These are phyloP conservation scores for Leccinum huronense DNA, from an alignment of 1,284 basidiomycete genomes.

Conservation along the genomic window DNA sequence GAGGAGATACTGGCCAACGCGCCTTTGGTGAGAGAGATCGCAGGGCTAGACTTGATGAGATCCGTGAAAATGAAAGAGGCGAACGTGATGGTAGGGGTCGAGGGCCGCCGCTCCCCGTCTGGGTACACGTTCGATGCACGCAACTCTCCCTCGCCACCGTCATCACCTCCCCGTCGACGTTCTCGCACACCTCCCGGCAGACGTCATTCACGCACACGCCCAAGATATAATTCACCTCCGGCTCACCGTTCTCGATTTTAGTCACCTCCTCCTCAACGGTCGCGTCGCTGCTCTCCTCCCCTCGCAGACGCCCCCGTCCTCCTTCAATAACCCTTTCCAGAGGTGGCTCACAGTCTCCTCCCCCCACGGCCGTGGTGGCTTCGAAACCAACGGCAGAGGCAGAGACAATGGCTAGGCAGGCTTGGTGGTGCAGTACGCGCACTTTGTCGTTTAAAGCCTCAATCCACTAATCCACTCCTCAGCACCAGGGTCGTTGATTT, in stretches of 20 bases:
- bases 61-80: slow-evolving; percentile 54
- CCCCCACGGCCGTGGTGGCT: slow-evolving; percentile 38
- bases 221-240: too few species aligned
- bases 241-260: too few species aligned
- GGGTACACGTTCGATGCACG: too few species aligned
- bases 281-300: too few species aligned
- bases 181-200: too few species aligned
- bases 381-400: slow-evolving; percentile 41
- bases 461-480: slow-evolving; percentile 21
- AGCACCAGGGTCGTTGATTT: slow-evolving; percentile 38
- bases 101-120: slow-evolving; percentile 38
- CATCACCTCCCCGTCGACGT: too few species aligned
- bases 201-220: too few species aligned
- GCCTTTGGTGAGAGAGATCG: slow-evolving; percentile 72
- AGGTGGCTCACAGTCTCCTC: too few species aligned
- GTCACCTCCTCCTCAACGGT: too few species aligned
- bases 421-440: slow-evolving; percentile 39
- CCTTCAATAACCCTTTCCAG: too few species aligned
- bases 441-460: slow-evolving; percentile 5
- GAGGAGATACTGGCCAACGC: slow-evolving; percentile 67
- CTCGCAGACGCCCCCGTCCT: too few species aligned
- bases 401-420: slow-evolving; percentile 38
- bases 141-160: too few species aligned
- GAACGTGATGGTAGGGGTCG: slow-evolving; percentile 49
- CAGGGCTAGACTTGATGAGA: slow-evolving; percentile 64